These are phyloP conservation scores for Dactylonectria estremocensis DNA, from an alignment of 2,329 filamentous ascomycete species.

Conservation along the genomic window DNA sequence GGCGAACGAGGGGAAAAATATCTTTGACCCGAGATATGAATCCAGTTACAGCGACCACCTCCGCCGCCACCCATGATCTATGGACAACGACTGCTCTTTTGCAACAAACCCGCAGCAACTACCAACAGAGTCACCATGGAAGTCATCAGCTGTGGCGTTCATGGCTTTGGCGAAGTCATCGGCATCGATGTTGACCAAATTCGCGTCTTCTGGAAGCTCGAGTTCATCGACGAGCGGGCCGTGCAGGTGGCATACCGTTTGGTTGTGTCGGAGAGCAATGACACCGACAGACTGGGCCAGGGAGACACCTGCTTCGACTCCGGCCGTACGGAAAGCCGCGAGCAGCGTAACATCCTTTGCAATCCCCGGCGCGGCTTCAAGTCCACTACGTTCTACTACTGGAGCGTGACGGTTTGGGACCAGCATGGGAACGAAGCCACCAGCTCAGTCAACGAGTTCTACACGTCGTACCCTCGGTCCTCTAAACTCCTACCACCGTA, in stretches of 20 bases:
- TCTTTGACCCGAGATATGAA: background rate
- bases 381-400: slow-evolving; percentile 55
- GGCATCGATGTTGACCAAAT: slow-evolving; percentile 57
- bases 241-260: slow-evolving; percentile 51
- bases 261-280: slow-evolving; percentile 21
- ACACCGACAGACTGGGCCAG: background rate
- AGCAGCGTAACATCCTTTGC: slow-evolving; percentile 44
- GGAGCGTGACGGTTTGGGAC: slow-evolving; percentile 57
- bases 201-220: slow-evolving; percentile 54
- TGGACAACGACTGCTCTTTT: background rate
- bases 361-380: slow-evolving; percentile 51
- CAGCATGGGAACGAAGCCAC: slow-evolving; percentile 45
- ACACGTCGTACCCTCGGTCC: slow-evolving; percentile 56
- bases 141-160: slow-evolving; percentile 54
- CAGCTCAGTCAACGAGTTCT: slow-evolving; percentile 53
- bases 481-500: slow-evolving; percentile 55
- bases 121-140: slow-evolving; percentile 38
- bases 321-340: slow-evolving; percentile 36
- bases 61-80: background rate
- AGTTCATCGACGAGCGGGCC: slow-evolving; percentile 49
- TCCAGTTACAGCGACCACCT: background rate
- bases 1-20: slow-evolving; percentile 4
- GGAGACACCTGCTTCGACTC: slow-evolving; percentile 35
- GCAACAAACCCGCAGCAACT: background rate
- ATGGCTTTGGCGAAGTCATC: slow-evolving; percentile 56